A percentile compares a stretch with the other conserved stretches of the same genome.
phyloP scores from a whole-genome alignment of 305 asterid genomes.

The Fraxinus nigra region DNA sequence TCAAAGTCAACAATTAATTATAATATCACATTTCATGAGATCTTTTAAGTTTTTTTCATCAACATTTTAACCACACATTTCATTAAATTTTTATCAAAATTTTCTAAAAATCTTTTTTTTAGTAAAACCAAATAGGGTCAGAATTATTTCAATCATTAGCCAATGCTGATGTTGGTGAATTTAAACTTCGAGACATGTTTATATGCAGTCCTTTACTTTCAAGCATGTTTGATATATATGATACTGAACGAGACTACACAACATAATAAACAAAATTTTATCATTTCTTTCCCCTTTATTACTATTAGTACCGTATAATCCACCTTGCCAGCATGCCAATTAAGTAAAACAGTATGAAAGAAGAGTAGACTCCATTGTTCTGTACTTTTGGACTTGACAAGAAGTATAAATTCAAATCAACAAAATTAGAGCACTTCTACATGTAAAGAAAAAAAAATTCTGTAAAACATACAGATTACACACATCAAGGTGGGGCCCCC shows the following conservation, averaged over 20 bases:
- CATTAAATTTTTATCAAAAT: too few species aligned
- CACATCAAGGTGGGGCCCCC: too few species aligned
- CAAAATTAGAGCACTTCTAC: too few species aligned
- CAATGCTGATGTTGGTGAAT: background rate
- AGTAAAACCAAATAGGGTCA: background rate
- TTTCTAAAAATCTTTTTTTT: background rate
- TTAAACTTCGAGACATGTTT: background rate
- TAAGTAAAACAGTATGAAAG: background rate
- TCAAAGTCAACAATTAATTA: background rate
- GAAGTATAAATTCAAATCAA: too few species aligned
- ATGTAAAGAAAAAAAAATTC: too few species aligned
- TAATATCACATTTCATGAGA: background rate
- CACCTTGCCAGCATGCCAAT: background rate
- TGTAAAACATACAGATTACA: too few species aligned
- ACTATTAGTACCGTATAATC: background rate
- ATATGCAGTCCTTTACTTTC: too few species aligned
- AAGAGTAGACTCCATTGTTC: background rate
- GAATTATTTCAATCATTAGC: background rate
- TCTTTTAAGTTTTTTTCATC: too few species aligned
- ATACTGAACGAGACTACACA: background rate
- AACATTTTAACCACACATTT: background rate
- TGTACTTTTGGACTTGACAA: background rate
- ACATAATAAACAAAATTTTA: too few species aligned
- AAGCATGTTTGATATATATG: too few species aligned
- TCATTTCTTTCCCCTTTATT: background rate